Base-by-base conservation (phyloP, 2,329 filamentous ascomycete genomes). In the Chalaropsis ovoidea region DNA sequence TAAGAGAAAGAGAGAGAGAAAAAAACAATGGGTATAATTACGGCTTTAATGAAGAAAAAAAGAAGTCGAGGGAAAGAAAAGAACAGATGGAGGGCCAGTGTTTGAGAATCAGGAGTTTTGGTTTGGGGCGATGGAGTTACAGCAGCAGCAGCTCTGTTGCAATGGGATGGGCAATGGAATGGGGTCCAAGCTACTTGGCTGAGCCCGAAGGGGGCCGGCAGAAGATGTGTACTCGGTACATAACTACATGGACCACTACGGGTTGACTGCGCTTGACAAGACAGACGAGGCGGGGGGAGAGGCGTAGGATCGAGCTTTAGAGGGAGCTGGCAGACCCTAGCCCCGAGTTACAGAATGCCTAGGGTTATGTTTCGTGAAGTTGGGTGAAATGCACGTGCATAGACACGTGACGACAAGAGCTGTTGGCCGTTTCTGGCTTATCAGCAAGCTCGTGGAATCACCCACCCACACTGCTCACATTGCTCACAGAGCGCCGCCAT, bases 381-480 rank as follows among this genome's bases (percentile, higher is more conserved):
- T 49, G 63, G 22, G 47, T 24, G 15, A 15, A 49, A 27, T 11
- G 10, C 49, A 58, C 54, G 49, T 22, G 47, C 24, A n/a, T 4
- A 43, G n/a, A 31, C 45, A 62, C 22, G 35, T 52, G 56, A 54
- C 15, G 52, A 58, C 47, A 60, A 65, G 15, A 49, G 61, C 42
- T 62, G 15, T 19, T 19, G 49, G 31, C 61, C 42, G 11, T 47
- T 62, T 49, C 6, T n/a, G 41, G 61, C 22, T 49, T 62, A 49
- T 49, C 24, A 31, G 11, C 17, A 47, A 39, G 52, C 52, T 39
- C 3, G 10, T 2, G 35, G 35, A 35, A 3, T 35, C 7, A 7
- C 31, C 7, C 31, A 35, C n/a, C n/a, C n/a, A n/a, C 35, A 6
- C 8, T 39, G 35, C 8, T 10, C 35, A 39, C 35, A 39, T 39